These are phyloP conservation scores for Exophiala viscosa DNA, from an alignment of 2,329 filamentous ascomycete species.

Conservation along the genomic window DNA sequence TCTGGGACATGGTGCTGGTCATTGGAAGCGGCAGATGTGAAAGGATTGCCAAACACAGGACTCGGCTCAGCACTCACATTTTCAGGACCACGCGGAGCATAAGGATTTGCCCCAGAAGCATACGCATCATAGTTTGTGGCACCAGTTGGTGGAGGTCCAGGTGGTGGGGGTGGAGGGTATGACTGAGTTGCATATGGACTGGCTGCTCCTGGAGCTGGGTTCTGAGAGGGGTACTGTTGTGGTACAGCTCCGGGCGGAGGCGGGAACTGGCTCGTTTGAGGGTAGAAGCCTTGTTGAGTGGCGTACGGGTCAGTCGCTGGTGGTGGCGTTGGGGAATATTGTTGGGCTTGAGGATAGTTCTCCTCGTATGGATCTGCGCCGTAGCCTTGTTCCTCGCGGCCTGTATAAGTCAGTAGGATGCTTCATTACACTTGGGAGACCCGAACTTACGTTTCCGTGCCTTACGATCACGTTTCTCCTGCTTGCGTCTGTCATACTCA, in stretches of 20 bases:
- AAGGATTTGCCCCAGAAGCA: conserved; percentile 39
- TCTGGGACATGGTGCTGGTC: conserved; percentile 36
- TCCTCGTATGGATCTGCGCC: conserved; percentile 40
- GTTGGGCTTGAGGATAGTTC: conserved; percentile 36
- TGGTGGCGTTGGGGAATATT: conserved; percentile 37
- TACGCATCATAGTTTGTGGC: conserved; percentile 29
- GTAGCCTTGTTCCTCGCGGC: conserved; percentile 21
- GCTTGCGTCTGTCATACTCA: conserved; percentile 54
- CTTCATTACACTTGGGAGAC: conserved; percentile 1
- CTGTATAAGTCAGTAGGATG: conserved; percentile 12
- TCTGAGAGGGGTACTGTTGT: conserved; percentile 22
- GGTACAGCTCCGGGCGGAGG: conserved; percentile 37
- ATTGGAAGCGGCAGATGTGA: conserved; percentile 31
- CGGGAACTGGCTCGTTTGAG: conserved; percentile 40
- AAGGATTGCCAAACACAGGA: conserved; percentile 28
- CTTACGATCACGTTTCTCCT: conserved; percentile 54
- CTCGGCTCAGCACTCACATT: conserved; percentile 48
- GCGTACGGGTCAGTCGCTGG: conserved; percentile 30
- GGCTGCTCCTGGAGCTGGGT: conserved; percentile 13
- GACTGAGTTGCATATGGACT: conserved; percentile 27
- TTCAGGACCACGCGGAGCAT: conserved; percentile 41
- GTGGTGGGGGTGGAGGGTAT: conserved; percentile 40
- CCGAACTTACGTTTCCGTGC: conserved; percentile 29
- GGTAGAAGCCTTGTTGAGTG: conserved; percentile 38
- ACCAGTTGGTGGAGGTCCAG: conserved; percentile 35